These are phyloP conservation scores for Phytophthora quininea DNA, from an alignment of 352 stramenopile genomes.

Conservation along the genomic window DNA sequence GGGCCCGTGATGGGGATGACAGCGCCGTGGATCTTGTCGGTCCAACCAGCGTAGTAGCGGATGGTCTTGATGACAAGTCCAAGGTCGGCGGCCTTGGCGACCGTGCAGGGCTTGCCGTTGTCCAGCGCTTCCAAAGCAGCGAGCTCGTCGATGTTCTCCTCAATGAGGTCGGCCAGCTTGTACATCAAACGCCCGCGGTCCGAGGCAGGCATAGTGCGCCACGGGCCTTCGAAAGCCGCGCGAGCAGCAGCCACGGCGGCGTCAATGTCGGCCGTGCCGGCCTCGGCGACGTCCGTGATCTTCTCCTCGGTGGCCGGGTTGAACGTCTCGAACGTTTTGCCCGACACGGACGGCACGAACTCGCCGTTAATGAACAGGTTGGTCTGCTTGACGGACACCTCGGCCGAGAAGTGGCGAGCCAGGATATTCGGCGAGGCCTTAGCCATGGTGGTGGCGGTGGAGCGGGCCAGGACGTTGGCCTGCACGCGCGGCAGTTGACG, in stretches of 20 bases:
- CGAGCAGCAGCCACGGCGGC: conserved; percentile 72
- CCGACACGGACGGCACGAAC: conserved; percentile 73
- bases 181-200: conserved; percentile 52
- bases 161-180: conserved; percentile 63
- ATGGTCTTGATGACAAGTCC: conserved; percentile 87
- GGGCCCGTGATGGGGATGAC: conserved; percentile 65
- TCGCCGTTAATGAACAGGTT: conserved; percentile 88
- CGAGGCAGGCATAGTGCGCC: conserved; percentile 56
- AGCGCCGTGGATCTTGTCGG: conserved; percentile 81
- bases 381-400: conserved; percentile 62
- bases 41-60: conserved; percentile 94
- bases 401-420: conserved; percentile 44
- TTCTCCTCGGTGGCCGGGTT: conserved; percentile 87
- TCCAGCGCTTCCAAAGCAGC: conserved; percentile 92
- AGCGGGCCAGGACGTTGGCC: conserved; percentile 14
- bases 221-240: conserved; percentile 67
- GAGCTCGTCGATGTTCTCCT: conserved; percentile 69
- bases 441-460: conserved; percentile 19
- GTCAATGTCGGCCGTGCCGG: conserved; percentile 69
- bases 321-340: conserved; percentile 79
- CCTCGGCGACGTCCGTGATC: conserved; percentile 72
- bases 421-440: conserved; percentile 28
- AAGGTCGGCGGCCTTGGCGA: conserved; percentile 87
- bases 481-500: conserved; percentile 41
- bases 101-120: conserved; percentile 93